Evolutionary conservation across 1,284 basidiomycete genomes (phyloP), one percentile per base, ranked within the genome.

Genomic region (Austroboletus rostrupii): DNA sequence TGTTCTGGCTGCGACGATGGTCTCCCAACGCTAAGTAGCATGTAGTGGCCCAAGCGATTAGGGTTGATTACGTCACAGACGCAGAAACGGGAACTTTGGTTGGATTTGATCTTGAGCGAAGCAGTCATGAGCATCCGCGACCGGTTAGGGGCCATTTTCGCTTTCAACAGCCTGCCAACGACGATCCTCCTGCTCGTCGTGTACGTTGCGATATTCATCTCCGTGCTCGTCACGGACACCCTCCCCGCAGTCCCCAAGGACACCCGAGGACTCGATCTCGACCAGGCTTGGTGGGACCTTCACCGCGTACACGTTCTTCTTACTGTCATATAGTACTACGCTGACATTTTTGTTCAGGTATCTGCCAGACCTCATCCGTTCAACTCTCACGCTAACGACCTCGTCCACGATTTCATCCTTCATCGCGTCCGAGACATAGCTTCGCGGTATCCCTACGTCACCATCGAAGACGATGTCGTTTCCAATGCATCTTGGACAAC

Each of bases 311-410:
- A 74, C 64, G 13, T 14, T 5, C 5, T n/a, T 36, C 50, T 38
- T n/a, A 31, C 16, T 32, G 23, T 20, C 21, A n/a, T 19, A 19
- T 21, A 28, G 8, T 37, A 45, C 31, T 45, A 23, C 13, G 36
- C 29, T 48, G n/a, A 53, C 23, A 41, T 21, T 39, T 53, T 19
- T 40, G 28, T 35, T 33, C 49, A 87, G 83, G 81, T 90, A 46
- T 76, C 88, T 5, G 67, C 74, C 7, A 73, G 76, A 29, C 87
- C 88, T 0, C 88, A 87, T 61, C 81, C 88, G 0, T 88, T 81
- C 69, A 82, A 86, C 60, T 87, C 86, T 0, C 86, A 83, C 66
- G 77, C 81, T 14, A 91, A 91, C 60, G 83, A 87, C 57, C 61
- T 73, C 35, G 83, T 90, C 13, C 81, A 77, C 45, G 57, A 66